Base-by-base conservation (phyloP, 371 early-diverging fungal species). In the Syncephalastrum sp. region DNA sequence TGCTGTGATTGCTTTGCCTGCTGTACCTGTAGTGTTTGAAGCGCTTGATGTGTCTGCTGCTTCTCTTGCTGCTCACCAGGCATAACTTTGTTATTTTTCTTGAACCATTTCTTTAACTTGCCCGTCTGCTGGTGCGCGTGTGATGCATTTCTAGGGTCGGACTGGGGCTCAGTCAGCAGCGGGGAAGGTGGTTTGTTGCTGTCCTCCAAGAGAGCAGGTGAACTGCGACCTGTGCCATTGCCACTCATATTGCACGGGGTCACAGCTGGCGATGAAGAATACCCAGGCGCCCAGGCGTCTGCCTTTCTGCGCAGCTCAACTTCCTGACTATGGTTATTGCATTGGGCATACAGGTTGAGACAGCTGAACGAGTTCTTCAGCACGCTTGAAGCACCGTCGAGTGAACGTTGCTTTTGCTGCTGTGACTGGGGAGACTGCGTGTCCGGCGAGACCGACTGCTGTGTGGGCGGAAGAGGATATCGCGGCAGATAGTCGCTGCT, bases 221-320 rank as follows among this genome's bases (percentile, higher is more conserved):
- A 33, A 10, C 38, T 33, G 38, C 12, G 38, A 2, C 38, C 10
- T 12, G 38, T 33, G 10, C 10, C 38, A 33, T 2, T 6, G 38
- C 38, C 10, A 2, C 12, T 33, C 38, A 10, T 33, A 33, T 33
- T 33, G 10, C 10, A 38, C 10, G 33, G 54, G 14, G 38, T 13
- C 42, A 25, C 13, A 15, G 29, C 13, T 33, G 55, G 23, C 50
- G 38, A 46, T 29, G 50, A 25, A 4, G 53, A 24, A 41, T 38
- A 45, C n/a, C 29, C 41, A 3, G 65, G 65, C 8, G 58, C 33
- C 66, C 66, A 65, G 4, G 57, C 66, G 50, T 65, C 66, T 1
- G 66, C 66, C 44, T 60, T 59, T 55, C 50, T 65, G 8, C 61
- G 60, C 13, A 38, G 27, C 14, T 50, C 16, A 15, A 49, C 50